Evolutionary conservation across 202 grass and related monocot species (phyloP).

Genomic region (Carex arenaria): DNA sequence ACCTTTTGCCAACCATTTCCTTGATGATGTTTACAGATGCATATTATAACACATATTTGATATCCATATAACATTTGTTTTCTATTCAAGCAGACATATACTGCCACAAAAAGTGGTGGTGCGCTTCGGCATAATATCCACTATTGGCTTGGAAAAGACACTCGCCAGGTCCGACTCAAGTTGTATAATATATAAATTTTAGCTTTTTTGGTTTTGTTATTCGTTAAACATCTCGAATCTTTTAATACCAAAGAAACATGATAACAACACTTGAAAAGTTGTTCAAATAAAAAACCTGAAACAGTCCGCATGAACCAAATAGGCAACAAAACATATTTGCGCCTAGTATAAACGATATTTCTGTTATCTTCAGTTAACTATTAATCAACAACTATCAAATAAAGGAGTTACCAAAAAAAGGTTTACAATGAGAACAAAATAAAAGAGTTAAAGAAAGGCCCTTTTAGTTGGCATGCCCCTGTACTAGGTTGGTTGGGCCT

Average conservation of each 20-base stretch:
- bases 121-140: conserved; percentile 74
- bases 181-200: neutral
- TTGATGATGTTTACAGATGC: neutral
- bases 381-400: no score
- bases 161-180: conserved; percentile 56
- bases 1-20: neutral
- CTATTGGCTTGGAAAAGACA: conserved; percentile 94
- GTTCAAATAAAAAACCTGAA: neutral
- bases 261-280: neutral
- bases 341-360: no score
- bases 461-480: neutral
- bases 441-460: no score
- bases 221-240: neutral
- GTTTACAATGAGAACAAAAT: no score
- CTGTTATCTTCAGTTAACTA: no score
- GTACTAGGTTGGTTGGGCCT: neutral
- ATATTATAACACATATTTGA: neutral
- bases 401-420: no score
- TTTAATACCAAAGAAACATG: neutral
- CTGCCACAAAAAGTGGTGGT: conserved; percentile 59
- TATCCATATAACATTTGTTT: conserved; percentile 10
- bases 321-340: neutral
- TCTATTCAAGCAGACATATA: conserved; percentile 43
- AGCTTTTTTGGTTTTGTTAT: neutral
- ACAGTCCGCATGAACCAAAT: neutral